Conservation (phyloP, 1,284 basidiomycete species). For the Ganoderma sinense region DNA sequence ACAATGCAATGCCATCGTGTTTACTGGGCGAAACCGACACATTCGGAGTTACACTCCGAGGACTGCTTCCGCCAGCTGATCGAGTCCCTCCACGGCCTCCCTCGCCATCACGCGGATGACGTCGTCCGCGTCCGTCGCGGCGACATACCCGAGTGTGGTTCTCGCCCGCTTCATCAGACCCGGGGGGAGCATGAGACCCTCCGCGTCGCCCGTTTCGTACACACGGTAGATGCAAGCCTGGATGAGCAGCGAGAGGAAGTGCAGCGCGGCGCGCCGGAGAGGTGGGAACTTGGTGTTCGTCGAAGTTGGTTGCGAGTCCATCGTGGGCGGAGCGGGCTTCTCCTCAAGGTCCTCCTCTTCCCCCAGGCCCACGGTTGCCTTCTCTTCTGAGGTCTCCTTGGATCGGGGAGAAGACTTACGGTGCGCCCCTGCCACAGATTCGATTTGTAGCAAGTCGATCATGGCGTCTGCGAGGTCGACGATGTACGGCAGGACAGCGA, state of each 20-base stretch:
- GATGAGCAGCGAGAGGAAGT: constrained; percentile 77
- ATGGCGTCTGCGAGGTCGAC: constrained; percentile 70
- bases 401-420: constrained; percentile 15
- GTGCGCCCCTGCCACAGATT: constrained; percentile 53
- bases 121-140: constrained; percentile 75
- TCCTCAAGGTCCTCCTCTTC: constrained; percentile 23
- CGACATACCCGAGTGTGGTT: constrained; percentile 75
- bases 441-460: constrained; percentile 83
- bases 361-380: constrained; percentile 10
- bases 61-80: constrained; percentile 56
- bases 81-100: constrained; percentile 69
- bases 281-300: constrained; percentile 76
- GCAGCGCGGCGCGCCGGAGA: constrained; percentile 82
- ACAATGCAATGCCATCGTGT: constrained; percentile 1
- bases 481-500: constrained; percentile 71
- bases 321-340: constrained; percentile 36
- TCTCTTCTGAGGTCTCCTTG: constrained; percentile 12
- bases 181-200: constrained; percentile 42
- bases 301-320: constrained; percentile 64
- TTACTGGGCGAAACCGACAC: background rate
- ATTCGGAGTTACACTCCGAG: constrained; percentile 49
- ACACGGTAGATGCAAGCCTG: constrained; percentile 56
- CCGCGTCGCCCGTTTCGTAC: constrained; percentile 47
- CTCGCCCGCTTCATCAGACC: constrained; percentile 59
- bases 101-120: constrained; percentile 82